A percentile compares a stretch with the other conserved stretches of the same genome.
phyloP scores from a whole-genome alignment of 192 early-diverging fungal genomes.

The Coemansia sp. region DNA sequence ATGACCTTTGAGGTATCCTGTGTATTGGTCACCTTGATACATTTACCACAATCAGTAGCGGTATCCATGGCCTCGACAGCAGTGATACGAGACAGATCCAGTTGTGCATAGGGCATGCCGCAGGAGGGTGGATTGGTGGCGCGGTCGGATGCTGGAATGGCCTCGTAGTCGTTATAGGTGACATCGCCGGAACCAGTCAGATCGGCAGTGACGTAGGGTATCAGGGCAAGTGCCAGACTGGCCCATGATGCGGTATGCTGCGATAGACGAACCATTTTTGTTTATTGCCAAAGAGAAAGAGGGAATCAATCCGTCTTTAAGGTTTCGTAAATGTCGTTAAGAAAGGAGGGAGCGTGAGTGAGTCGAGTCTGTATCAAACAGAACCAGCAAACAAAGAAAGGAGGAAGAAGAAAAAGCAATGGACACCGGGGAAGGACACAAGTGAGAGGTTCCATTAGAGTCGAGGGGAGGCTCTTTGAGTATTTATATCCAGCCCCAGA shows the following conservation, averaged over 20 bases:
- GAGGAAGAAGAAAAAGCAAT: background rate
- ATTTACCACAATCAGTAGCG: slow-evolving; percentile 52
- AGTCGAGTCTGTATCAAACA: no score
- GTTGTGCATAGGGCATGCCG: slow-evolving; percentile 57
- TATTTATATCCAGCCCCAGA: no score
- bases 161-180: slow-evolving; percentile 52
- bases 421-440: no score
- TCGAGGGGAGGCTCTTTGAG: no score
- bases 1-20: slow-evolving; percentile 45
- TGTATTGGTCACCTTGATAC: slow-evolving; percentile 53
- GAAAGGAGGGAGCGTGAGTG: no score
- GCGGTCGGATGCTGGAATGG: slow-evolving; percentile 32
- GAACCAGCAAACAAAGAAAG: background rate
- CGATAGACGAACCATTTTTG: background rate
- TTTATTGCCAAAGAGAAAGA: background rate
- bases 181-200: slow-evolving; percentile 44
- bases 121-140: slow-evolving; percentile 57
- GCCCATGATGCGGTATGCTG: background rate
- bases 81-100: slow-evolving; percentile 57
- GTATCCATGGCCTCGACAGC: slow-evolving; percentile 53
- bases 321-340: background rate
- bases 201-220: background rate
- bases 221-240: slow-evolving; percentile 8
- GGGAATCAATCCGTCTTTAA: background rate
- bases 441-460: no score